Evolutionary conservation across 495 filamentous ascomycete species (phyloP).

Genomic region (Annulohypoxylon stygium): DNA sequence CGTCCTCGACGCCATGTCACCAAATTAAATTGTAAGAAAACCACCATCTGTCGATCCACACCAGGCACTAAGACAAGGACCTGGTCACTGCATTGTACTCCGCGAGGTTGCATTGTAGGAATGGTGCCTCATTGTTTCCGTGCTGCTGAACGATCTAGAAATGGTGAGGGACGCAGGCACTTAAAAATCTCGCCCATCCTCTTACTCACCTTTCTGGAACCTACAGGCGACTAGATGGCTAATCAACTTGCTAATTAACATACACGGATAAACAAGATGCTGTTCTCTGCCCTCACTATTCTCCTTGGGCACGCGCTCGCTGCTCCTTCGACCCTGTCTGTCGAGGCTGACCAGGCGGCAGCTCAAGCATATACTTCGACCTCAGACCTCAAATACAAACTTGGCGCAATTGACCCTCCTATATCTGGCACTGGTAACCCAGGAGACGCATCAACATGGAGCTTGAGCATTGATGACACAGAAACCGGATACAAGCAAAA

Average conservation of each 20-base stretch:
- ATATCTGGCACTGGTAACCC: constrained; percentile 59
- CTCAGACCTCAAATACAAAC: constrained; percentile 60
- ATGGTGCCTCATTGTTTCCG: constrained; percentile 27
- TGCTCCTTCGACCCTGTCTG: constrained; percentile 20
- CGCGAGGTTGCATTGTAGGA: constrained; percentile 28
- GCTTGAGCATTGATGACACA: constrained; percentile 64
- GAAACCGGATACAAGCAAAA: constrained; percentile 60
- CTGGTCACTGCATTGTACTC: constrained; percentile 6
- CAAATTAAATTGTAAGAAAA: constrained; percentile 18
- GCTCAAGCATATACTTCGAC: constrained; percentile 60
- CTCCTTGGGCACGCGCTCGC: constrained; percentile 40
- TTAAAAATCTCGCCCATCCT: constrained; percentile 22
- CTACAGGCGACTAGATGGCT: not conserved
- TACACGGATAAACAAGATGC: constrained; percentile 29
- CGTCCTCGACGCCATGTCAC: constrained; percentile 17
- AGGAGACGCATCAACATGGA: constrained; percentile 60
- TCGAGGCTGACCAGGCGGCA: constrained; percentile 32
- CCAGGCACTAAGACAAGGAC: not conserved
- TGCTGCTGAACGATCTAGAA: constrained; percentile 6
- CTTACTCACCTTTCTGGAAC: constrained; percentile 1
- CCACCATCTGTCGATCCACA: not conserved
- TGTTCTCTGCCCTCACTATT: constrained; percentile 35
- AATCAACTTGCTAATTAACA: not conserved
- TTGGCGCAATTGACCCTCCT: constrained; percentile 57
- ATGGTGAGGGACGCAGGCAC: constrained; percentile 12